These are phyloP conservation scores for Pythium aristosporum DNA, from an alignment of 352 stramenopile species.

Conservation along the genomic window DNA sequence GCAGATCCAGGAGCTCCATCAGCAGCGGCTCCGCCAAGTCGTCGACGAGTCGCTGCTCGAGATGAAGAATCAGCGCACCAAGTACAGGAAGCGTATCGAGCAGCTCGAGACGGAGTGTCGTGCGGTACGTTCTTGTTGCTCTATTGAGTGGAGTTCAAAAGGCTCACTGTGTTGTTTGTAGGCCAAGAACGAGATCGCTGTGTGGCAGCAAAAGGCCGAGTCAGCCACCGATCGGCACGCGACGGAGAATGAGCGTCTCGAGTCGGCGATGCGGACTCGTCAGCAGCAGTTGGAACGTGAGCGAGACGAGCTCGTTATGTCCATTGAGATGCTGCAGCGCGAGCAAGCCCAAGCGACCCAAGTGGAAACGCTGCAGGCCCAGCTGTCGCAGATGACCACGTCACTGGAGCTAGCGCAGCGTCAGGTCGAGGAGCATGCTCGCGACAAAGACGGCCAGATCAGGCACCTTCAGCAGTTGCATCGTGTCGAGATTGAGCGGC, in stretches of 20 bases:
- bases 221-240: slow-evolving; percentile 24
- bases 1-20: slow-evolving; percentile 55
- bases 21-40: slow-evolving; percentile 51
- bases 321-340: not conserved
- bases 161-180: not conserved
- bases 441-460: slow-evolving; percentile 1
- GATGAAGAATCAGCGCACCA: slow-evolving; percentile 44
- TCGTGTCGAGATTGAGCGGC: slow-evolving; percentile 6
- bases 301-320: not conserved
- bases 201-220: slow-evolving; percentile 33
- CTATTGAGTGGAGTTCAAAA: not conserved
- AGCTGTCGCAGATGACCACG: slow-evolving; percentile 14
- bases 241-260: slow-evolving; percentile 29
- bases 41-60: slow-evolving; percentile 52
- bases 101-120: slow-evolving; percentile 36
- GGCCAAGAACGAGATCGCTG: slow-evolving; percentile 30
- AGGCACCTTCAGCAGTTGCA: not conserved
- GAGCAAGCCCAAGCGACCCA: not conserved
- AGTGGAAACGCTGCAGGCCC: not conserved
- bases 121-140: slow-evolving; percentile 4
- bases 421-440: not conserved
- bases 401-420: slow-evolving; percentile 3
- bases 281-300: slow-evolving; percentile 22
- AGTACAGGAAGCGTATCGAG: slow-evolving; percentile 46
- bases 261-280: slow-evolving; percentile 23